phyloP scores from a whole-genome alignment of 2,329 filamentous ascomycete genomes.

The Aureobasidium leucospermi region DNA sequence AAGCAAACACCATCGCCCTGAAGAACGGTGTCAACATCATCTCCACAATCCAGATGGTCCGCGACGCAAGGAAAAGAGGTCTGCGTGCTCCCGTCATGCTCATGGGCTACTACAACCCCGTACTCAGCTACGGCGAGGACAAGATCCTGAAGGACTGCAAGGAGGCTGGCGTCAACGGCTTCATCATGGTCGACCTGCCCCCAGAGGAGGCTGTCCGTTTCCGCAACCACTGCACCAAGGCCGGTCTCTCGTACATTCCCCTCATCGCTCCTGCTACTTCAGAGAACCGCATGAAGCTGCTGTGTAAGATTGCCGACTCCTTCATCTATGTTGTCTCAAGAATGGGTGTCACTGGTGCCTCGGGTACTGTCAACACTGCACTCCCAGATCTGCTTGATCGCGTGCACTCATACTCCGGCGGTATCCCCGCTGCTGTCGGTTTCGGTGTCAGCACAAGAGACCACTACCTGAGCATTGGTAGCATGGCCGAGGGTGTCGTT shows the following conservation, averaged over 20 bases:
- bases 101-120: constrained; percentile 99
- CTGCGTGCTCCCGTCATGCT: constrained; percentile 77
- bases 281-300: constrained; percentile 84
- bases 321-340: constrained; percentile 98
- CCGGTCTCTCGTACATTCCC: constrained; percentile 88
- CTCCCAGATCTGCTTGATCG: constrained; percentile 74
- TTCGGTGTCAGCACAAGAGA: constrained; percentile 95
- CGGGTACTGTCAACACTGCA: constrained; percentile 70
- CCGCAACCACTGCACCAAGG: constrained; percentile 71
- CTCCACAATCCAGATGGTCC: constrained; percentile 74
- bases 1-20: constrained; percentile 81
- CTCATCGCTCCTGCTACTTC: constrained; percentile 91
- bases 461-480: constrained; percentile 79
- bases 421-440: constrained; percentile 83
- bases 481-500: constrained; percentile 86
- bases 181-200: constrained; percentile 92
- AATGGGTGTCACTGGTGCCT: constrained; percentile 92
- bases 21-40: constrained; percentile 80
- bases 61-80: constrained; percentile 68
- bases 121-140: constrained; percentile 91
- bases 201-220: constrained; percentile 94
- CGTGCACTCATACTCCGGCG: constrained; percentile 87
- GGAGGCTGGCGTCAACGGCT: constrained; percentile 82
- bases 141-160: constrained; percentile 76
- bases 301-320: constrained; percentile 94